phyloP scores from a whole-genome alignment of 768 basidiomycete genomes.

The Kwoniella pini region DNA sequence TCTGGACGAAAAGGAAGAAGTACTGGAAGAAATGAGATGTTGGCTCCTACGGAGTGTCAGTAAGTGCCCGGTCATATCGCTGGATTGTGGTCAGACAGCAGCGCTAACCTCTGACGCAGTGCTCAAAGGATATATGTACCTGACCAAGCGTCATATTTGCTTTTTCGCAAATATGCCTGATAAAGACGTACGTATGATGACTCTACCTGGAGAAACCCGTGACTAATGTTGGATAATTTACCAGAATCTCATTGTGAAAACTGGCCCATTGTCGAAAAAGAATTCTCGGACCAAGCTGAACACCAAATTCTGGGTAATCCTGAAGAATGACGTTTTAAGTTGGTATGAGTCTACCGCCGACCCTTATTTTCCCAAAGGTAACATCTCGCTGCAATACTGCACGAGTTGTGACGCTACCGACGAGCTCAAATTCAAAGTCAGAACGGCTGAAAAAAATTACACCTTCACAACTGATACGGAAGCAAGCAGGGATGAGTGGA shows the following conservation, averaged over 20 bases:
- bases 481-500: constrained; percentile 63
- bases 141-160: constrained; percentile 89
- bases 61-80: constrained; percentile 58
- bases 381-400: constrained; percentile 91
- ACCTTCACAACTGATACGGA: constrained; percentile 51
- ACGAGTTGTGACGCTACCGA: constrained; percentile 78
- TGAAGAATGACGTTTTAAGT: constrained; percentile 92
- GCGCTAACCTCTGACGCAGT: constrained; percentile 59
- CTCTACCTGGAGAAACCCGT: not conserved
- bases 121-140: constrained; percentile 95
- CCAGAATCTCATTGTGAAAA: constrained; percentile 89
- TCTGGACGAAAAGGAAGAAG: constrained; percentile 75
- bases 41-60: constrained; percentile 87
- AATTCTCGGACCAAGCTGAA: constrained; percentile 85
- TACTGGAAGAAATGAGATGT: constrained; percentile 85
- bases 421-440: constrained; percentile 76
- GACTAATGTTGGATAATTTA: not conserved
- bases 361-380: constrained; percentile 96
- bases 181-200: constrained; percentile 73
- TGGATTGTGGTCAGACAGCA: too few relatives aligned
- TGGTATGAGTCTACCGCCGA: constrained; percentile 97
- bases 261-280: constrained; percentile 84
- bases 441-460: constrained; percentile 73
- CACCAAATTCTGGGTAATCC: constrained; percentile 93
- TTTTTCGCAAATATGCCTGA: constrained; percentile 95